phyloP scores from a whole-genome alignment of 352 stramenopile species.

The Phytophthora foliorum region DNA sequence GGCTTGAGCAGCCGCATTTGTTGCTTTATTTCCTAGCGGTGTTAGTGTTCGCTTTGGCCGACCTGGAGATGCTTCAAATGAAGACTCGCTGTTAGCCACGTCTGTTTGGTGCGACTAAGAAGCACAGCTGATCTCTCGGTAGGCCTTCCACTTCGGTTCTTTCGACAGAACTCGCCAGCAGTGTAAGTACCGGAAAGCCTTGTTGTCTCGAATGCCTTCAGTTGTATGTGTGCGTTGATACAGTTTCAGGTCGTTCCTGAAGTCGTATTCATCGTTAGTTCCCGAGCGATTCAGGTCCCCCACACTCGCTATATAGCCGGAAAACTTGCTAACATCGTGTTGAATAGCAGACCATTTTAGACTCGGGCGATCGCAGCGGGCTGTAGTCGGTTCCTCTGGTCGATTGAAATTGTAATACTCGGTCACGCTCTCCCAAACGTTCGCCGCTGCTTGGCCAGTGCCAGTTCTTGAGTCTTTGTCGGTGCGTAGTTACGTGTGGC shows the following conservation, averaged over 20 bases:
- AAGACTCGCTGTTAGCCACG: neutral
- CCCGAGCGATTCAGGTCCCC: conserved; percentile 5
- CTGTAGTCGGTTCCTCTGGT: neutral
- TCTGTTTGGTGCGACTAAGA: neutral
- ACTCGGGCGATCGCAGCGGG: neutral
- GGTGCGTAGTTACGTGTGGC: neutral
- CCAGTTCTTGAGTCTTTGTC: neutral
- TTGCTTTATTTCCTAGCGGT: neutral
- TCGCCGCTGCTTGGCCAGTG: neutral
- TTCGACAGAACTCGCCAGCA: conserved; percentile 13
- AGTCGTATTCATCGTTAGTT: conserved; percentile 1
- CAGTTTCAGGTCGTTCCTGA: neutral
- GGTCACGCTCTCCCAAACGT: neutral
- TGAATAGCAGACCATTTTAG: conserved; percentile 17
- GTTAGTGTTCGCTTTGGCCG: neutral
- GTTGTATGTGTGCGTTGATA: conserved; percentile 7
- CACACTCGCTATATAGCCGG: neutral
- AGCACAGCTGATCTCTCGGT: neutral
- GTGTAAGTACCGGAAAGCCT: conserved; percentile 5
- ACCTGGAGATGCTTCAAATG: neutral
- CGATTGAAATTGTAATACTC: neutral
- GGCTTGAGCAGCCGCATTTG: neutral
- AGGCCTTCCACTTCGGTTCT: neutral
- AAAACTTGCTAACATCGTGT: conserved; percentile 10
- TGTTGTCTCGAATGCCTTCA: neutral